Evolutionary conservation across 176 grass and related monocot genomes (phyloP).

Genomic region (Alopecurus myosuroides): DNA sequence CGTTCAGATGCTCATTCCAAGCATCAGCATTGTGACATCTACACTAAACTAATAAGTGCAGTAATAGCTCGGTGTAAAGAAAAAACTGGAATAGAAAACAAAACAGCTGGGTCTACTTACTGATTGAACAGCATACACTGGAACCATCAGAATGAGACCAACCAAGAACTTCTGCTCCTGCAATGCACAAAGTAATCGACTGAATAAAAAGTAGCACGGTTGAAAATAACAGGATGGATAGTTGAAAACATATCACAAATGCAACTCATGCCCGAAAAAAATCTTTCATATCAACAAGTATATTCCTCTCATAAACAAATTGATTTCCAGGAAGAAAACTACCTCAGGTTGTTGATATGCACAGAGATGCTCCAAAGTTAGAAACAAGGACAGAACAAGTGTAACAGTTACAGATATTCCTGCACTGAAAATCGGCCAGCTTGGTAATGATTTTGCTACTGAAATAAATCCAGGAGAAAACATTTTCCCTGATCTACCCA

Average conservation of each 20-base stretch:
- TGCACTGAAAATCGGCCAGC: slow-evolving; percentile 87
- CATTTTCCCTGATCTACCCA: slow-evolving; percentile 57
- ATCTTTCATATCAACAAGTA: slow-evolving; percentile 14
- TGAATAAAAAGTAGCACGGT: slow-evolving; percentile 8
- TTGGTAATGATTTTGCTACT: slow-evolving; percentile 47
- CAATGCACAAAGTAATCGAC: slow-evolving; percentile 28
- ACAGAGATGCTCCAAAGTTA: slow-evolving; percentile 84
- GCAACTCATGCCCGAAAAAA: background rate
- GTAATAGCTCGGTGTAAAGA: background rate
- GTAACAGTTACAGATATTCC: slow-evolving; percentile 62
- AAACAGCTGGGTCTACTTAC: slow-evolving; percentile 45
- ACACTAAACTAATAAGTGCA: background rate
- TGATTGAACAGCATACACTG: slow-evolving; percentile 93
- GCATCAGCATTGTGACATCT: background rate
- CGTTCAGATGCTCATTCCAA: slow-evolving; percentile 10
- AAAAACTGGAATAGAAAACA: slow-evolving; percentile 6
- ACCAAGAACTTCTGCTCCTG: slow-evolving; percentile 99
- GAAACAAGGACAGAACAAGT: slow-evolving; percentile 71
- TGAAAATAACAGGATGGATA: background rate
- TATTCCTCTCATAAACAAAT: slow-evolving; percentile 16
- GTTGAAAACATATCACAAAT: background rate
- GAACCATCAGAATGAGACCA: slow-evolving; percentile 99
- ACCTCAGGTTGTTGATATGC: slow-evolving; percentile 96
- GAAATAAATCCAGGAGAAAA: slow-evolving; percentile 48
- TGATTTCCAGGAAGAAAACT: slow-evolving; percentile 24